phyloP scores from a whole-genome alignment of 495 filamentous ascomycete species.

The Aspergillus diversus region DNA sequence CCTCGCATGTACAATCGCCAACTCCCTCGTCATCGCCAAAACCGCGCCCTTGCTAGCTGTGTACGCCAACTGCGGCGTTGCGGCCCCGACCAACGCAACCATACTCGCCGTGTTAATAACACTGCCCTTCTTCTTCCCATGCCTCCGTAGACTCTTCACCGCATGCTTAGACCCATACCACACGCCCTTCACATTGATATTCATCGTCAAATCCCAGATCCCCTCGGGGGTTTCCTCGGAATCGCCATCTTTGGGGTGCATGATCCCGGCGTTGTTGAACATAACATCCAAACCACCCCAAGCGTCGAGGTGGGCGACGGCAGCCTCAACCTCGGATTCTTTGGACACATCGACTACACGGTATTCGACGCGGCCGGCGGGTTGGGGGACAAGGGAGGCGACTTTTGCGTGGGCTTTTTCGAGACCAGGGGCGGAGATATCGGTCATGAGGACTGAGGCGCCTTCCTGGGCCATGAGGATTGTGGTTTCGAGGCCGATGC shows the following conservation, averaged over 20 bases:
- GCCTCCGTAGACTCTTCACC: slow-evolving; percentile 75
- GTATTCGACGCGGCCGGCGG: slow-evolving; percentile 55
- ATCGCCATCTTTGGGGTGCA: slow-evolving; percentile 88
- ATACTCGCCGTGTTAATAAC: slow-evolving; percentile 97
- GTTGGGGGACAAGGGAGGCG: slow-evolving; percentile 66
- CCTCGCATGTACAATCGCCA: slow-evolving; percentile 82
- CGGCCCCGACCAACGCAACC: slow-evolving; percentile 87
- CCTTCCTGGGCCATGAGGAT: slow-evolving; percentile 93
- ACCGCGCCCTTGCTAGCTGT: slow-evolving; percentile 96
- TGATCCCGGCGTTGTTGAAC: slow-evolving; percentile 99
- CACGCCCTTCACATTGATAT: slow-evolving; percentile 97
- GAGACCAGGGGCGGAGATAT: slow-evolving; percentile 76
- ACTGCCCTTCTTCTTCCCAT: slow-evolving; percentile 75
- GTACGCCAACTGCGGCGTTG: slow-evolving; percentile 95
- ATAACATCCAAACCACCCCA: slow-evolving; percentile 96
- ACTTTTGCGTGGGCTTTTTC: slow-evolving; percentile 70
- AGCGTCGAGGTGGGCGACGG: slow-evolving; percentile 70
- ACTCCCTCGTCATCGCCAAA: slow-evolving; percentile 78
- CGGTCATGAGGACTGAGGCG: slow-evolving; percentile 82
- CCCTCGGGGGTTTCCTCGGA: slow-evolving; percentile 81
- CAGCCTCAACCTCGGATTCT: slow-evolving; percentile 71
- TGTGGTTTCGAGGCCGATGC: slow-evolving; percentile 92
- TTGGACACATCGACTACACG: slow-evolving; percentile 68
- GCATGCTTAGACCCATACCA: slow-evolving; percentile 97
- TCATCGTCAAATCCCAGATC: slow-evolving; percentile 94